Evolutionary conservation across 2,329 filamentous ascomycete species (phyloP).

Genomic region (Diaporthe vexans): DNA sequence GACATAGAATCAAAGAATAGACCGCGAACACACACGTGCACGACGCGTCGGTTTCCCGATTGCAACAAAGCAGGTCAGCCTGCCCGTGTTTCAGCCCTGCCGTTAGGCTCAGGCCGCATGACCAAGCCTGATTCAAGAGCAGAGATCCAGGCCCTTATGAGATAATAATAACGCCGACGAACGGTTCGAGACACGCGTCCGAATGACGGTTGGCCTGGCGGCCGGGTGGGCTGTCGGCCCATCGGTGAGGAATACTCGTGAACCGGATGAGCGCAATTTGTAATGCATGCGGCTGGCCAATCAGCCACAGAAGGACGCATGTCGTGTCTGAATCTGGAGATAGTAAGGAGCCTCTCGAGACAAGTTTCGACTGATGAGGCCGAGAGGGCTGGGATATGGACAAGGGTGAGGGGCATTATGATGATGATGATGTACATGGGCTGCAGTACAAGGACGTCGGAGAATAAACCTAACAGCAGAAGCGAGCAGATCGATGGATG

Average conservation of each 20-base stretch:
- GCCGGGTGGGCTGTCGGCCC: neutral
- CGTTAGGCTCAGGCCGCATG: conserved; percentile 31
- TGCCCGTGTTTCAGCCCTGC: conserved; percentile 22
- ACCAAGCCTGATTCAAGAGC: conserved; percentile 9
- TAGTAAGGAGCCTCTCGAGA: conserved; percentile 22
- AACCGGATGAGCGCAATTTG: conserved; percentile 12
- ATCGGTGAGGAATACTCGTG: conserved; percentile 17
- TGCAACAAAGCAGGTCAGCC: neutral
- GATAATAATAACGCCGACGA: conserved; percentile 10
- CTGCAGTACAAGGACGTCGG: neutral
- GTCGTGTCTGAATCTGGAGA: conserved; percentile 6
- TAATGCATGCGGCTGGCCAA: conserved; percentile 17
- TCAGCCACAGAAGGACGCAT: conserved; percentile 12
- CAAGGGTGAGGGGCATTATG: conserved; percentile 11
- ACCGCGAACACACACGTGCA: conserved; percentile 24
- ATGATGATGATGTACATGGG: conserved; percentile 18
- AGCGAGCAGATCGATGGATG: conserved; percentile 22
- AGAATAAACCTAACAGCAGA: conserved; percentile 25
- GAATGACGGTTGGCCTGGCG: conserved; percentile 19
- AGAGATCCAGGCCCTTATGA: conserved; percentile 4
- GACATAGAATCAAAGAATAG: conserved; percentile 23
- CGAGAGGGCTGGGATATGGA: conserved; percentile 17
- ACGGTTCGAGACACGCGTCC: conserved; percentile 36
- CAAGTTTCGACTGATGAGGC: conserved; percentile 29
- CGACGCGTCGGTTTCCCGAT: conserved; percentile 23